Conservation (phyloP, 1,139 yeast species). For the Komagataea norvegica region DNA sequence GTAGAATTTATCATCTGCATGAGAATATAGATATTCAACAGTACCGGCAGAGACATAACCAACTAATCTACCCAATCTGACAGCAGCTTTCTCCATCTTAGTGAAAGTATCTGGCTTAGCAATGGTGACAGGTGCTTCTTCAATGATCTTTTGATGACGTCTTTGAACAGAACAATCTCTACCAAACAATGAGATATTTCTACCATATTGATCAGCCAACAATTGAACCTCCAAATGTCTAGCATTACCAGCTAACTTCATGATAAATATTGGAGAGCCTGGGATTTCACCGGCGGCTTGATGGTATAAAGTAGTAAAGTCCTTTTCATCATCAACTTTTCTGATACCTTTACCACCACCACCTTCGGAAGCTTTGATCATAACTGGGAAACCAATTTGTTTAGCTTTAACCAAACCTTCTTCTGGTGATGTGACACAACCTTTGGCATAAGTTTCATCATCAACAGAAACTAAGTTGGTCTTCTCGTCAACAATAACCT, state of each 20-base stretch:
- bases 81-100: slow-evolving; percentile 95
- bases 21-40: slow-evolving; percentile 92
- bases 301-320: slow-evolving; percentile 64
- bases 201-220: slow-evolving; percentile 93
- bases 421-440: slow-evolving; percentile 82
- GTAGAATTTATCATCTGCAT: slow-evolving; percentile 89
- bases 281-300: slow-evolving; percentile 96
- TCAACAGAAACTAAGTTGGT: slow-evolving; percentile 85
- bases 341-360: slow-evolving; percentile 99
- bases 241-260: slow-evolving; percentile 93
- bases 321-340: slow-evolving; percentile 76
- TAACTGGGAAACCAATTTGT: slow-evolving; percentile 89
- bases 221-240: slow-evolving; percentile 94
- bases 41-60: slow-evolving; percentile 99
- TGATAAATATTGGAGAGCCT: slow-evolving; percentile 91
- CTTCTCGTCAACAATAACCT: slow-evolving; percentile 60
- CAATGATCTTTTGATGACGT: slow-evolving; percentile 94
- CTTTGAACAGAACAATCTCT: slow-evolving; percentile 97
- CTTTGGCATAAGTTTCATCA: slow-evolving; percentile 75
- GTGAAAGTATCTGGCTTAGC: slow-evolving; percentile 83
- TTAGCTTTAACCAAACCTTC: slow-evolving; percentile 84
- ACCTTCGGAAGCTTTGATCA: slow-evolving; percentile 97
- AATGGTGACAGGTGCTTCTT: slow-evolving; percentile 94
- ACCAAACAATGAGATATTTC: slow-evolving; percentile 87
- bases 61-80: slow-evolving; percentile 89